phyloP scores from a whole-genome alignment of 352 stramenopile species.

The Pythium chondricola region DNA sequence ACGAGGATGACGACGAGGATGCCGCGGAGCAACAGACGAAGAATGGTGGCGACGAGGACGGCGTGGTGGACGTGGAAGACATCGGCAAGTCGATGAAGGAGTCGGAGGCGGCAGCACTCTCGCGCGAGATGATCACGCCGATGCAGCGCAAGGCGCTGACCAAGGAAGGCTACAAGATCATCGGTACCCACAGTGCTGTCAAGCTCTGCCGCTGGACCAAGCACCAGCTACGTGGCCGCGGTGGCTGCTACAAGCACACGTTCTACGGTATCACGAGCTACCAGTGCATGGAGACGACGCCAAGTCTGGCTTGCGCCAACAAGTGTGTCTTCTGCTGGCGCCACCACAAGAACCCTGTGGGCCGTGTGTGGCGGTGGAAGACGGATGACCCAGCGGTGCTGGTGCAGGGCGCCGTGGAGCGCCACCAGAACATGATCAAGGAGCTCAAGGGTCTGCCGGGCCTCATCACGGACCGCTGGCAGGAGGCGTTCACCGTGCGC shows the following conservation, averaged over 20 bases:
- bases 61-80: slow-evolving; percentile 83
- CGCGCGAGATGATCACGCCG: slow-evolving; percentile 93
- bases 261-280: slow-evolving; percentile 99
- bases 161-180: slow-evolving; percentile 99
- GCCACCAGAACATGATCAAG: slow-evolving; percentile 93
- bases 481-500: slow-evolving; percentile 93
- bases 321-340: slow-evolving; percentile 99
- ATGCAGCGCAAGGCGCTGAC: slow-evolving; percentile 92
- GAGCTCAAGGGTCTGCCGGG: slow-evolving; percentile 94
- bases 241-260: slow-evolving; percentile 98
- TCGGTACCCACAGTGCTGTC: slow-evolving; percentile 96
- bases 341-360: slow-evolving; percentile 99
- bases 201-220: slow-evolving; percentile 99
- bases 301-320: slow-evolving; percentile 96
- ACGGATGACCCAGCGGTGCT: slow-evolving; percentile 94
- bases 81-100: slow-evolving; percentile 85
- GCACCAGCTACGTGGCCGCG: slow-evolving; percentile 94
- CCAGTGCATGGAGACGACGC: slow-evolving; percentile 99
- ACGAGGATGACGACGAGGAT: slow-evolving; percentile 40
- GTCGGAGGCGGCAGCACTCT: slow-evolving; percentile 55
- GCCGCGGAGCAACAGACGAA: slow-evolving; percentile 12
- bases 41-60: slow-evolving; percentile 29
- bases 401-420: slow-evolving; percentile 89
- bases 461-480: slow-evolving; percentile 91
- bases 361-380: slow-evolving; percentile 97